Evolutionary conservation across 768 basidiomycete genomes (phyloP).

Genomic region (Cystofilobasidium capitatum): DNA sequence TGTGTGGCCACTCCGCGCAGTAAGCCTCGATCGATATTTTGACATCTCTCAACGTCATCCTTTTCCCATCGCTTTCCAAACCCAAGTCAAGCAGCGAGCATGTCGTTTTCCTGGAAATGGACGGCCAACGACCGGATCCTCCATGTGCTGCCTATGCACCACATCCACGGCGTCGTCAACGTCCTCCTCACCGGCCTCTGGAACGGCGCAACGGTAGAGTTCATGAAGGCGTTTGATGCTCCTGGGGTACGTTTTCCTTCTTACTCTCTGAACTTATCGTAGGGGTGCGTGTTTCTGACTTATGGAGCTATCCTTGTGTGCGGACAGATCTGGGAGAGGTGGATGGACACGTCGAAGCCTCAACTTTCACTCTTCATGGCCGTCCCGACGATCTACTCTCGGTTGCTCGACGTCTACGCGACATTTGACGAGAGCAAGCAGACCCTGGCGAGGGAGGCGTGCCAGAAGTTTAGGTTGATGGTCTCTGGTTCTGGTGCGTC

Average conservation of each 20-base stretch:
- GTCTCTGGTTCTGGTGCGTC: constrained; percentile 31
- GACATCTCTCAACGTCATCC: no score
- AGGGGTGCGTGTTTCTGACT: background rate
- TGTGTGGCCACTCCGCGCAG: background rate
- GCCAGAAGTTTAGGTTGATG: constrained; percentile 30
- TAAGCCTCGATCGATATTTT: no score
- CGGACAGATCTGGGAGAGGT: constrained; percentile 33
- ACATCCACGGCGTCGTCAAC: constrained; percentile 37
- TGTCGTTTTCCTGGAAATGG: constrained; percentile 18
- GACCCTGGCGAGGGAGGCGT: constrained; percentile 30
- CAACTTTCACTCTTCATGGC: constrained; percentile 36
- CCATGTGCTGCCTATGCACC: constrained; percentile 31
- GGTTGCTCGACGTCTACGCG: constrained; percentile 14
- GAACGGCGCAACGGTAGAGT: constrained; percentile 35
- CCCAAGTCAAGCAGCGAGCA: constrained; percentile 3
- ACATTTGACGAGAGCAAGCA: constrained; percentile 17
- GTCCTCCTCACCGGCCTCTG: constrained; percentile 34
- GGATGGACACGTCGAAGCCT: constrained; percentile 26
- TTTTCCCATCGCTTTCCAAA: background rate
- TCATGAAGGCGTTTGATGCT: constrained; percentile 34
- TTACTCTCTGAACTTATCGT: background rate
- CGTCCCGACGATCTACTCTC: constrained; percentile 33
- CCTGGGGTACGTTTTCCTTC: constrained; percentile 3
- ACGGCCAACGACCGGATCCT: constrained; percentile 20
- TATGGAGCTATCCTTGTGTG: background rate